These are phyloP conservation scores for Suhomyces pyralidae DNA, from an alignment of 805 yeast species.

Conservation along the genomic window DNA sequence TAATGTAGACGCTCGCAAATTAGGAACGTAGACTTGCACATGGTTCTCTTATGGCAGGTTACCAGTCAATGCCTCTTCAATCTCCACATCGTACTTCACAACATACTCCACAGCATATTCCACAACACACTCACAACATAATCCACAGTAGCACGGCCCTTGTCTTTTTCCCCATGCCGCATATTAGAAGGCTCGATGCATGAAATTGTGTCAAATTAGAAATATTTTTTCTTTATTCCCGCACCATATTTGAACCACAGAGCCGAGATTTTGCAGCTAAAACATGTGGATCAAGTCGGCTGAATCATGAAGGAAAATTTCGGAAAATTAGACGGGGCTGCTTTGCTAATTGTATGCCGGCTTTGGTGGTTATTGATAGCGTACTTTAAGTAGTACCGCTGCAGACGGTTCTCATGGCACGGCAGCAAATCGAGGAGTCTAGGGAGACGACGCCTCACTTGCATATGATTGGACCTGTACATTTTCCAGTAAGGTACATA, in stretches of 20 bases:
- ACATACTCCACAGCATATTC: no score
- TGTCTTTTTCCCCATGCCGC: background rate
- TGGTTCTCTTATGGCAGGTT: no score
- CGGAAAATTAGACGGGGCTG: background rate
- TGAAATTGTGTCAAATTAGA: background rate
- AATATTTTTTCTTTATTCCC: background rate
- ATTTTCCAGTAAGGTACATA: background rate
- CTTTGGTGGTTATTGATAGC: background rate
- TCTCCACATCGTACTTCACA: no score
- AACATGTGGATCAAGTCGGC: background rate
- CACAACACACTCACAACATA: background rate
- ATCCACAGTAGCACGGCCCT: background rate
- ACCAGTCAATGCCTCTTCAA: no score
- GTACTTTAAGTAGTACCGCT: background rate
- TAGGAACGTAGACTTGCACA: no score
- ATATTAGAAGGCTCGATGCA: background rate
- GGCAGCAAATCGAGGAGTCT: background rate
- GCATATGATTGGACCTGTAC: background rate
- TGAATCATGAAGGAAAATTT: background rate
- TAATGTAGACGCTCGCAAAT: no score
- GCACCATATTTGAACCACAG: background rate
- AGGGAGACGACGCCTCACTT: background rate
- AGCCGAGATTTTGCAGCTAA: background rate
- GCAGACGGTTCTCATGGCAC: background rate
- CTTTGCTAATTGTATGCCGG: background rate